phyloP scores from a whole-genome alignment of 441 rosid genomes.

The Adansonia rubrostipa region DNA sequence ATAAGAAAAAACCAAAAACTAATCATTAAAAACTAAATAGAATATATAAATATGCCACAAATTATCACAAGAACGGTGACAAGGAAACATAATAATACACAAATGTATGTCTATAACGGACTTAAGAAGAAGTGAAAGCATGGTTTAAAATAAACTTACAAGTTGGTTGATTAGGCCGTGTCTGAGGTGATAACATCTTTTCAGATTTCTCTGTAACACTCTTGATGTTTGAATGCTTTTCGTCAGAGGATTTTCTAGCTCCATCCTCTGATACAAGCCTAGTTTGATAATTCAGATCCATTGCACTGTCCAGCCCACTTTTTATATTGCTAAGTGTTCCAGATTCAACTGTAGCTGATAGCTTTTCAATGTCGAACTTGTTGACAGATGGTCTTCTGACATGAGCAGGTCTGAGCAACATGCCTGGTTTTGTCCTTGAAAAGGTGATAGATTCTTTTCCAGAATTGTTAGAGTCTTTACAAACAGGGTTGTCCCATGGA shows the following conservation, averaged over 20 bases:
- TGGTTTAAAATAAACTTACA: conserved; percentile 48
- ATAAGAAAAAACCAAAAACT: conserved; percentile 21
- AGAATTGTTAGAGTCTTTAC: conserved; percentile 53
- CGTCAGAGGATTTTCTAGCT: conserved; percentile 43
- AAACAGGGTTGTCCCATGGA: conserved; percentile 37
- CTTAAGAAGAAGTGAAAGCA: conserved; percentile 1
- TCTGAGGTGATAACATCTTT: conserved; percentile 44
- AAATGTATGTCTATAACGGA: neutral
- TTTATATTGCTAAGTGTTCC: conserved; percentile 13
- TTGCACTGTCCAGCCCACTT: conserved; percentile 34
- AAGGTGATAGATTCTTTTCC: conserved; percentile 61
- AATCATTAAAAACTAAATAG: conserved; percentile 20
- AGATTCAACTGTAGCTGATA: conserved; percentile 46
- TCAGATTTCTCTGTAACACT: conserved; percentile 47
- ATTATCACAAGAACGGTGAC: conserved; percentile 6
- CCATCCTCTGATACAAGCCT: conserved; percentile 40
- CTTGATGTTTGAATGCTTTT: conserved; percentile 44
- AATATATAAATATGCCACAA: neutral
- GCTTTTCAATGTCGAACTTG: conserved; percentile 59
- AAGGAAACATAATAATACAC: neutral
- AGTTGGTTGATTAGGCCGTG: conserved; percentile 46
- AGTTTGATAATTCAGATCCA: conserved; percentile 38
- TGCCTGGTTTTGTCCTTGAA: conserved; percentile 84
- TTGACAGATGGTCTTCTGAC: conserved; percentile 55
- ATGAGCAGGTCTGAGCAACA: conserved; percentile 90